phyloP scores from a whole-genome alignment of 257 asterid genomes.

The Eucommia ulmoides region DNA sequence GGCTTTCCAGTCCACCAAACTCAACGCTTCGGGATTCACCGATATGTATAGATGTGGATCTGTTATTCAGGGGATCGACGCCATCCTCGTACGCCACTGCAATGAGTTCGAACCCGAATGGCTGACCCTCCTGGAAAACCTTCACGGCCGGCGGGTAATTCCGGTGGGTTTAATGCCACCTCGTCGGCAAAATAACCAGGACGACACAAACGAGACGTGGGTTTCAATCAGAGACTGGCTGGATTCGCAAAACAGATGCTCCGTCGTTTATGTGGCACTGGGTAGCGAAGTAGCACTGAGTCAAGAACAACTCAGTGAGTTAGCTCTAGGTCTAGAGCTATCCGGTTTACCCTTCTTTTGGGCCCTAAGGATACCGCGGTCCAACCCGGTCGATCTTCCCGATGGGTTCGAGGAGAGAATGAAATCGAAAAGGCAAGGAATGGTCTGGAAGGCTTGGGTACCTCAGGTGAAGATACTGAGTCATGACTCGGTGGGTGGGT shows the following conservation, averaged over 20 bases:
- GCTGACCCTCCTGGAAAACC: constrained; percentile 17
- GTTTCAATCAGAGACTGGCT: constrained; percentile 16
- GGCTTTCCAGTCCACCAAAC: constrained; percentile 1
- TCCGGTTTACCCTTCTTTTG: constrained; percentile 28
- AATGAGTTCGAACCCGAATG: constrained; percentile 26
- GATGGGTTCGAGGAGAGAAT: constrained; percentile 25
- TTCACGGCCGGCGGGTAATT: constrained; percentile 13
- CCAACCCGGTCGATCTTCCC: constrained; percentile 9
- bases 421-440: constrained; percentile 21
- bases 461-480: constrained; percentile 34
- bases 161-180: constrained; percentile 37
- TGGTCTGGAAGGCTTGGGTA: constrained; percentile 37
- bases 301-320: constrained; percentile 16
- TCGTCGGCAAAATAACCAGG: neutral
- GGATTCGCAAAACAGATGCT: constrained; percentile 5
- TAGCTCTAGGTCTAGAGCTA: constrained; percentile 36
- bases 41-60: constrained; percentile 18
- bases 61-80: constrained; percentile 9
- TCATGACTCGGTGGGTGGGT: constrained; percentile 40
- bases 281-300: constrained; percentile 29
- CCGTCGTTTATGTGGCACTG: constrained; percentile 24
- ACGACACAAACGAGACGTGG: constrained; percentile 15
- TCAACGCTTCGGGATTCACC: constrained; percentile 19
- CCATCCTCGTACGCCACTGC: constrained; percentile 15
- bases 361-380: constrained; percentile 24